These are phyloP conservation scores for Penicillium sp. DNA, from an alignment of 2,329 filamentous ascomycete genomes.

Conservation along the genomic window DNA sequence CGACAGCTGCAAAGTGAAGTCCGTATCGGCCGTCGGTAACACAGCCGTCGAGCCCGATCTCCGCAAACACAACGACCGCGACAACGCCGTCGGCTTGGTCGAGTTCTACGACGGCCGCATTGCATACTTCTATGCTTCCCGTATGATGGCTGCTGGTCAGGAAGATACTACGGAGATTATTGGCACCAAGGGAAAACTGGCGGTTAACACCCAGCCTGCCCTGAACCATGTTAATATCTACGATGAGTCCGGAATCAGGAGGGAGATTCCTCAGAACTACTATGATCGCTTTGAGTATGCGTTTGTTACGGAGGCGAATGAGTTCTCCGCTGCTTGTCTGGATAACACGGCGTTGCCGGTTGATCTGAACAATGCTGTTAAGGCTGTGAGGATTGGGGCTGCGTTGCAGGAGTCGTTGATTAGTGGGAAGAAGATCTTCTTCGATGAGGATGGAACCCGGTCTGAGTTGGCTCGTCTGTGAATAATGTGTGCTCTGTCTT, in stretches of 20 bases:
- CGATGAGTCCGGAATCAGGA: slow-evolving; percentile 53
- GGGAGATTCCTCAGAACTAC: slow-evolving; percentile 62
- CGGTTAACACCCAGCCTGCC: slow-evolving; percentile 60
- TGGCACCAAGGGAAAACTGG: slow-evolving; percentile 63
- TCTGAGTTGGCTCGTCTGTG: slow-evolving; percentile 44
- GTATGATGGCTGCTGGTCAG: slow-evolving; percentile 68
- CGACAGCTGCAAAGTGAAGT: slow-evolving; percentile 54
- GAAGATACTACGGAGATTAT: slow-evolving; percentile 67
- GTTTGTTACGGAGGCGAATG: slow-evolving; percentile 63
- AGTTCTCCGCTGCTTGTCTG: slow-evolving; percentile 60
- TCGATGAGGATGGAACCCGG: slow-evolving; percentile 54
- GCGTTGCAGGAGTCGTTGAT: slow-evolving; percentile 59
- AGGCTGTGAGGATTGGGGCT: slow-evolving; percentile 58
- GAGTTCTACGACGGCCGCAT: slow-evolving; percentile 65
- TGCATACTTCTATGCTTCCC: slow-evolving; percentile 61
- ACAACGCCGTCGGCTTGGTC: slow-evolving; percentile 63
- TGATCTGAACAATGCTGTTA: slow-evolving; percentile 57
- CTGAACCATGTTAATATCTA: slow-evolving; percentile 57
- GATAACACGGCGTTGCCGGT: slow-evolving; percentile 57
- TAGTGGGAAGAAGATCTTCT: slow-evolving; percentile 56
- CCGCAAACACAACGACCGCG: slow-evolving; percentile 57
- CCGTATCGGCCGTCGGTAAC: slow-evolving; percentile 56
- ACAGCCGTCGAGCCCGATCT: slow-evolving; percentile 60
- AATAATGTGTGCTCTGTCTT: not conserved
- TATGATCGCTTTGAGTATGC: slow-evolving; percentile 64